Base-by-base conservation (phyloP, 345 rosid species). In the Eucalyptus marginata region DNA sequence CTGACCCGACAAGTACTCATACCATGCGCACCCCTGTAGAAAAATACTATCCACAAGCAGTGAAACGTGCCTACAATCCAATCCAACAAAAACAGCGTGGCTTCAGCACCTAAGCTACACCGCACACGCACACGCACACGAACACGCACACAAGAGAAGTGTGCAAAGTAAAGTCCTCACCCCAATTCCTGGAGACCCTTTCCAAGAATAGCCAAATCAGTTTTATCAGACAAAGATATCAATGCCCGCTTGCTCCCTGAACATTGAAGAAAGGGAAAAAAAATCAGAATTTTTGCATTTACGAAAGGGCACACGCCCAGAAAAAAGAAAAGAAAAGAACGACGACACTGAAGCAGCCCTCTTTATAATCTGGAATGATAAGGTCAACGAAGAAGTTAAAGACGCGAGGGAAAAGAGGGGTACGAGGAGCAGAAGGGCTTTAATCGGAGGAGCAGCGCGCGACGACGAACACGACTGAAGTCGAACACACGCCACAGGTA, bases 171-270 rank as follows among this genome's bases (percentile, higher is more conserved):
- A 50, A 50, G 52, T 50, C 52, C 52, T 50, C 18, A 50, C 52
- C 52, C 52, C 7, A 50, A 50, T 50, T 50, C 18, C 7, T 14
- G 52, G 52, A 15, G 1, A 18, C 52, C 52, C 0, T 50, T 50
- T 50, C 52, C 52, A 50, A 15, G 7, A 14, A 2, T 5, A 50
- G 18, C 52, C 52, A 50, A 50, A 50, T 50, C 52, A 15, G 89
- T 96, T 90, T 96, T 96, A 87, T 97, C 97, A 7, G 99, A 97
- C 90, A 96, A 93, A 89, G 99, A 97, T 92, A 97, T 94, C 90
- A 97, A 90, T 46, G 95, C 98, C 90, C 93, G 98, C 94, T 96
- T 96, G 58, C 91, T 93, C 10, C 92, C 98, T 95, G 92, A 89
- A 88, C 66, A 71, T 8, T 68, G 24, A 17, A 66, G 40, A 76